Evolutionary conservation across 257 asterid genomes (phyloP).

Genomic region (Nicotiana noctiflora): DNA sequence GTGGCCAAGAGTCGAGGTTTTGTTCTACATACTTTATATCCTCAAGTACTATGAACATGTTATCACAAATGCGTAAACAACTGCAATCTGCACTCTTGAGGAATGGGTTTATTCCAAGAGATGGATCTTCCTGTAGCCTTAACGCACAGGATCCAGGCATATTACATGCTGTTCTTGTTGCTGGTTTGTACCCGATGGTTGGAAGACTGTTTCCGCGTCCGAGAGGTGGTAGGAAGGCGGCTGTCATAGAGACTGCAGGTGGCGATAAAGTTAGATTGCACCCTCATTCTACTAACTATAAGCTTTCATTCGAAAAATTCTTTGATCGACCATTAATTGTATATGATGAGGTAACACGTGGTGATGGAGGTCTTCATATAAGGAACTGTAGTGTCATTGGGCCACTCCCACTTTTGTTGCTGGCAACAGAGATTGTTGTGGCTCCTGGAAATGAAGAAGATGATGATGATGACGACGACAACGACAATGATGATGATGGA

Average conservation of each 20-base stretch:
- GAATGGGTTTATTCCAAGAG: slow-evolving; percentile 50
- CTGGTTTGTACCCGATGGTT: slow-evolving; percentile 82
- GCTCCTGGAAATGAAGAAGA: slow-evolving; percentile 42
- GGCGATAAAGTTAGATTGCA: slow-evolving; percentile 78
- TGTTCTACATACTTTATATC: slow-evolving; percentile 66
- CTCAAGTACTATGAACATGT: slow-evolving; percentile 56
- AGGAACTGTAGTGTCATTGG: slow-evolving; percentile 63
- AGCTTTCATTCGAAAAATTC: slow-evolving; percentile 26
- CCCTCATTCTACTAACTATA: slow-evolving; percentile 48
- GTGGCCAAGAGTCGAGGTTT: slow-evolving; percentile 48
- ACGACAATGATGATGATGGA: slow-evolving; percentile 39
- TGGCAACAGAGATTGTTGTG: slow-evolving; percentile 75
- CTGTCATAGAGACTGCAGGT: slow-evolving; percentile 51
- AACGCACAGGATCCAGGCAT: slow-evolving; percentile 79
- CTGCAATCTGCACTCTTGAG: slow-evolving; percentile 50
- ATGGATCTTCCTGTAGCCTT: slow-evolving; percentile 47
- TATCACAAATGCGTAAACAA: slow-evolving; percentile 66
- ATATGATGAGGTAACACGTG: slow-evolving; percentile 82
- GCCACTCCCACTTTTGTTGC: slow-evolving; percentile 60
- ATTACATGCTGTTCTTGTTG: slow-evolving; percentile 60
- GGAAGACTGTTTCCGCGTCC: slow-evolving; percentile 58
- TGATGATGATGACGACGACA: slow-evolving; percentile 27
- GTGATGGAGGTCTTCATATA: slow-evolving; percentile 69
- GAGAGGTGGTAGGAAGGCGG: slow-evolving; percentile 31
- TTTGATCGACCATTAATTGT: slow-evolving; percentile 38